Percentiles rank a stretch among this genome's conserved stretches.
phyloP scores from a whole-genome alignment of 371 early-diverging fungal species.

The Mortierella sp. region DNA sequence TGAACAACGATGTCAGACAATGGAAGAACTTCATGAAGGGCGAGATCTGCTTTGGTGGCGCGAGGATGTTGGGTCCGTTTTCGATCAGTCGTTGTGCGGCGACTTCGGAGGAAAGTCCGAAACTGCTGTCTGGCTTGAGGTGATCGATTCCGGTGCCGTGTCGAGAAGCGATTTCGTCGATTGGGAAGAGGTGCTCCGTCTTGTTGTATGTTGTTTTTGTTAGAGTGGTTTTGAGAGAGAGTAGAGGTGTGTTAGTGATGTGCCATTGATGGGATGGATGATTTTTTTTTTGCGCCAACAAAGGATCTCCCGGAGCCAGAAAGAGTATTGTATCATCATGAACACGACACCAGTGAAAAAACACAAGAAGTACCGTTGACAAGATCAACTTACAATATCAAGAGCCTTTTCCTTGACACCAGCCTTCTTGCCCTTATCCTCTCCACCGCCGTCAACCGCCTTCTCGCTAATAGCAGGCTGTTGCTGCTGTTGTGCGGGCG shows the following conservation, averaged over 20 bases:
- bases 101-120: conserved; percentile 76
- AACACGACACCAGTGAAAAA: not conserved
- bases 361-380: not conserved
- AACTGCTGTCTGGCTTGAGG: conserved; percentile 73
- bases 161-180: conserved; percentile 76
- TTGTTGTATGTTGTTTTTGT: not conserved
- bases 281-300: too few species aligned
- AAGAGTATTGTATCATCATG: not conserved
- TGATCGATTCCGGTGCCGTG: conserved; percentile 70
- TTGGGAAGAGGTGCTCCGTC: conserved; percentile 82
- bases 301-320: not conserved
- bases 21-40: conserved; percentile 81
- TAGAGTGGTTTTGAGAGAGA: not conserved
- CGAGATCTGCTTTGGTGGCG: conserved; percentile 89
- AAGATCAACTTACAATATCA: conserved; percentile 8
- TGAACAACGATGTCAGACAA: conserved; percentile 84
- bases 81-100: conserved; percentile 73
- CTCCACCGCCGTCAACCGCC: not conserved
- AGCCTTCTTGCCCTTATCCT: not conserved
- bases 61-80: conserved; percentile 88
- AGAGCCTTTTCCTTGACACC: conserved; percentile 7
- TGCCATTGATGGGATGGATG: not conserved
- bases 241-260: not conserved
- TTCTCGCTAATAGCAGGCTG: not conserved
- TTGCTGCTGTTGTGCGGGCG: not conserved